Evolutionary conservation across 495 filamentous ascomycete genomes (phyloP), one percentile per base, ranked within the genome.

Genomic region (Neurospora terricola): DNA sequence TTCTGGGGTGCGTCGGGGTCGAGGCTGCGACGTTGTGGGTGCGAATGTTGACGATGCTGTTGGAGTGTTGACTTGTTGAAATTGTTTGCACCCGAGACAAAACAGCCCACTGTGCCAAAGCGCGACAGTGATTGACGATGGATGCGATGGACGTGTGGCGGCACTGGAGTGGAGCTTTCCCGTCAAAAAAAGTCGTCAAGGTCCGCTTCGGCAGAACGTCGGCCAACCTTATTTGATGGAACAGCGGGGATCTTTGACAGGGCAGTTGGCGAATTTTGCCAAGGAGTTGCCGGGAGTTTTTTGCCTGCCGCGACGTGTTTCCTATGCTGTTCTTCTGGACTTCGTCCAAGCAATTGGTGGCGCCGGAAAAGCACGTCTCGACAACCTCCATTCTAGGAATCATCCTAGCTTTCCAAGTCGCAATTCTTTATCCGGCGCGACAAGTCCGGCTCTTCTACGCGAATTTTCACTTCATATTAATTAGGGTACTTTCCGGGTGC

Each of bases 121-220:
- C 54, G 54, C 54, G 54, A 66, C 54, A 66, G 54, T 36, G 54
- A 66, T 66, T 66, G n/a, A 69, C 23, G 45, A 69, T 70, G 54
- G 73, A 45, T 59, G 36, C 62, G 62, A 59, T 73, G n/a, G 72
- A 39, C 23, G 40, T 70, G 69, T 72, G 73, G 21, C 21, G 37
- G 70, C 39, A n/a, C 27, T 71, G 39, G 45, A 30, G 40, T 69
- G 40, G 54, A 45, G 27, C 37, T 45, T 69, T 48, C 36, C 39
- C 16, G 27, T 23, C 21, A 66, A 72, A 37, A 72, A 72, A 72
- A 27, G 30, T 72, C 27, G 48, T 21, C 27, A 66, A 66, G 54
- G 14, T 36, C 45, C 45, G 45, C 45, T 54, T 23, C 54, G 54
- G 54, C 54, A 66, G 27, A 66, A 66, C 30, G 54, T 66, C 54